These are phyloP conservation scores for Stygiomarasmius scandens DNA, from an alignment of 1,284 basidiomycete genomes.

Conservation along the genomic window DNA sequence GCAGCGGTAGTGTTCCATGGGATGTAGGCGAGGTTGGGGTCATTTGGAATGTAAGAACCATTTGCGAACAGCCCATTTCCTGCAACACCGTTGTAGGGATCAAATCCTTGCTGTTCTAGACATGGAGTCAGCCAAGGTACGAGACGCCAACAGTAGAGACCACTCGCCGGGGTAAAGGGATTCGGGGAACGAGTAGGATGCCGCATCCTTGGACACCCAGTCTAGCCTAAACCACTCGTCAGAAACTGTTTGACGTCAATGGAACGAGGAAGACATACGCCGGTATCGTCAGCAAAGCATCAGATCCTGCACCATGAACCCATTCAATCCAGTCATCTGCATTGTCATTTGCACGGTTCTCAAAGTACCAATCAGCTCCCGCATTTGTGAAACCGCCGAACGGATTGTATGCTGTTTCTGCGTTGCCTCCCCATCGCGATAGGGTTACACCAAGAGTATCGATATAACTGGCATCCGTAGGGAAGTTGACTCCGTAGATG, in stretches of 20 bases:
- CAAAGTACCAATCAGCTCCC: constrained; percentile 56
- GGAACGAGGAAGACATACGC: constrained; percentile 36
- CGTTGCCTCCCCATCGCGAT: constrained; percentile 56
- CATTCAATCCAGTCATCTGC: constrained; percentile 52
- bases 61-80: constrained; percentile 48
- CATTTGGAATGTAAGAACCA: constrained; percentile 42
- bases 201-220: constrained; percentile 53
- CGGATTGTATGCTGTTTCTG: constrained; percentile 55
- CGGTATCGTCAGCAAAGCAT: constrained; percentile 47
- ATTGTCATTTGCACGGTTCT: constrained; percentile 43
- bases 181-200: constrained; percentile 51
- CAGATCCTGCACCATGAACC: constrained; percentile 46
- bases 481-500: constrained; percentile 57
- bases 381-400: constrained; percentile 53
- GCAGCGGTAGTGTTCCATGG: constrained; percentile 48
- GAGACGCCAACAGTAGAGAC: background rate
- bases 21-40: constrained; percentile 41
- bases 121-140: background rate
- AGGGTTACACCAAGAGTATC: constrained; percentile 47
- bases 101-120: constrained; percentile 43
- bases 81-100: constrained; percentile 50
- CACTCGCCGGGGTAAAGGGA: constrained; percentile 42
- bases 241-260: background rate
- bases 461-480: constrained; percentile 45
- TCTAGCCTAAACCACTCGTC: constrained; percentile 39